Percentiles rank a stretch among this genome's conserved stretches.
phyloP scores from a whole-genome alignment of 2,329 filamentous ascomycete species.

The Fusarium goolgardi region DNA sequence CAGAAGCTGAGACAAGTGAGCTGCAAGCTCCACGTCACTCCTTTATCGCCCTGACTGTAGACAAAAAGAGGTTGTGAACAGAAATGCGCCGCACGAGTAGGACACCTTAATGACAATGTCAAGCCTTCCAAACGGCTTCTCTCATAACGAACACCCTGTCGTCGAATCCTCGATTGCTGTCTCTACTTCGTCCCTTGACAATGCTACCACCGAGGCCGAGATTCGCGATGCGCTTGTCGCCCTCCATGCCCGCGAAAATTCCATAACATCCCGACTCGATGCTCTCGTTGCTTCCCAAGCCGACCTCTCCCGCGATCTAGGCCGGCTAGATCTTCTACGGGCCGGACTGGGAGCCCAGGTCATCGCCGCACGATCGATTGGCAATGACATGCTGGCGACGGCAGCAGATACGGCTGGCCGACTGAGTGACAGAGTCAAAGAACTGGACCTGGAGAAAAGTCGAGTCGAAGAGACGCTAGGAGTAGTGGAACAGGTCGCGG shows the following conservation, averaged over 20 bases:
- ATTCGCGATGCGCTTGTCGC: slow-evolving; percentile 81
- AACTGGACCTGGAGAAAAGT: slow-evolving; percentile 89
- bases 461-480: slow-evolving; percentile 89
- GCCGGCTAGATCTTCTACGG: slow-evolving; percentile 87
- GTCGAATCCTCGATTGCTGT: slow-evolving; percentile 38
- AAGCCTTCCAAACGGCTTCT: slow-evolving; percentile 59
- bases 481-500: slow-evolving; percentile 95
- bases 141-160: slow-evolving; percentile 50
- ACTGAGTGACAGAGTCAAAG: slow-evolving; percentile 87
- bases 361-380: slow-evolving; percentile 83
- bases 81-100: slow-evolving; percentile 58
- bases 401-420: slow-evolving; percentile 87
- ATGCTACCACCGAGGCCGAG: slow-evolving; percentile 79
- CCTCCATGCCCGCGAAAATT: slow-evolving; percentile 80
- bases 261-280: slow-evolving; percentile 79
- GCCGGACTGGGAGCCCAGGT: slow-evolving; percentile 89
- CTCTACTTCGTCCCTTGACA: slow-evolving; percentile 63
- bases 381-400: slow-evolving; percentile 89
- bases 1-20: slow-evolving; percentile 31
- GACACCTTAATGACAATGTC: slow-evolving; percentile 60
- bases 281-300: slow-evolving; percentile 83
- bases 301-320: slow-evolving; percentile 86
- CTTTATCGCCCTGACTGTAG: slow-evolving; percentile 26
- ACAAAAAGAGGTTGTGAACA: slow-evolving; percentile 45
- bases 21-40: slow-evolving; percentile 27